phyloP scores from a whole-genome alignment of 1,139 yeast species.

The Candida gigantensis region DNA sequence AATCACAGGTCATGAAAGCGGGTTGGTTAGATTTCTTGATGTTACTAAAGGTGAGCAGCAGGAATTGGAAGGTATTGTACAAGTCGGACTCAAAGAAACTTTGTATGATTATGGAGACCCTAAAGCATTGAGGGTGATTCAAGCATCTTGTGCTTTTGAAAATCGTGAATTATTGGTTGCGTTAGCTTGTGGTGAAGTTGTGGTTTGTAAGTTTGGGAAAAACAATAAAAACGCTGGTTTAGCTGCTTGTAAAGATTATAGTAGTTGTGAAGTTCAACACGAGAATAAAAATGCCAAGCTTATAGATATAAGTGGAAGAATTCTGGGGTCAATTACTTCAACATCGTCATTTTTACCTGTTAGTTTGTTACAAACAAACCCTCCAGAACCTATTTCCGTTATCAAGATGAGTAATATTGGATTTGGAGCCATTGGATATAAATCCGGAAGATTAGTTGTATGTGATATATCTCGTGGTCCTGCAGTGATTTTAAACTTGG shows the following conservation, averaged over 20 bases:
- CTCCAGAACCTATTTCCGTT: conserved; percentile 53
- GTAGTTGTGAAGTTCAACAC: conserved; percentile 34
- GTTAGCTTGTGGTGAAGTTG: conserved; percentile 70
- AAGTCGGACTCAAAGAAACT: conserved; percentile 38
- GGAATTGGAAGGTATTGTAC: conserved; percentile 49
- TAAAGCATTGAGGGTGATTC: conserved; percentile 45
- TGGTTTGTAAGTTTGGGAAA: conserved; percentile 71
- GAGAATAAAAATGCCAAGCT: conserved; percentile 38
- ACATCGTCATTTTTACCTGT: conserved; percentile 63
- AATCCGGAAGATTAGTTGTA: conserved; percentile 71
- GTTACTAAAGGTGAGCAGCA: conserved; percentile 75
- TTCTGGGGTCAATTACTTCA: conserved; percentile 34
- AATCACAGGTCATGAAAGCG: conserved; percentile 81
- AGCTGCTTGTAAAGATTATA: conserved; percentile 26
- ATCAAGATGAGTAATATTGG: conserved; percentile 75
- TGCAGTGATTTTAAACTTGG: conserved; percentile 62
- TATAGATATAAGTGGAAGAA: conserved; percentile 31
- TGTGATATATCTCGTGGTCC: conserved; percentile 83
- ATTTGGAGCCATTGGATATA: conserved; percentile 81
- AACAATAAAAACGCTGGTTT: conserved; percentile 16
- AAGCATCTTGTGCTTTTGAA: conserved; percentile 74
- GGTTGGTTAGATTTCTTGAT: conserved; percentile 78
- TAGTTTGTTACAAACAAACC: conserved; percentile 40
- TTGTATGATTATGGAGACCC: conserved; percentile 32
- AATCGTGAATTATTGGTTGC: conserved; percentile 77